Percentiles rank a stretch among this genome's conserved stretches.
phyloP scores from a whole-genome alignment of 140 eudicot species.

The Cichorium intybus region DNA sequence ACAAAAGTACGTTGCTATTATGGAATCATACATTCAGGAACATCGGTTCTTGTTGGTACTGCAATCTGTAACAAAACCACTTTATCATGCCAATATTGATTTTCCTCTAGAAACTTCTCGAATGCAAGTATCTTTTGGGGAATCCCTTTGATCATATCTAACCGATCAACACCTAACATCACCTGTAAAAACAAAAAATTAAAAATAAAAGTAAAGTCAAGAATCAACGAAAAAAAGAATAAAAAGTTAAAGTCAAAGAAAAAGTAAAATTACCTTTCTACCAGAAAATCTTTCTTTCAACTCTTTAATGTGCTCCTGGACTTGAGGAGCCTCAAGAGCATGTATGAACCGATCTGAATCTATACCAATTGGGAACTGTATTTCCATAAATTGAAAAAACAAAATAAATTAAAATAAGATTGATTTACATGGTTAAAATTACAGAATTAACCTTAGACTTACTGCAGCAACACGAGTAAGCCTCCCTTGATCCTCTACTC shows the following conservation, averaged over 20 bases:
- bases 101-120: slow-evolving; percentile 91
- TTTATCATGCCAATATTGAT: slow-evolving; percentile 72
- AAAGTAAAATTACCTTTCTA: slow-evolving; percentile 54
- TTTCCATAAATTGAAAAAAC: background rate
- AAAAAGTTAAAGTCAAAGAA: background rate
- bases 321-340: slow-evolving; percentile 59
- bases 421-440: background rate
- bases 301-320: slow-evolving; percentile 63
- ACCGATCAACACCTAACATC: slow-evolving; percentile 90
- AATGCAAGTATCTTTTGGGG: slow-evolving; percentile 88
- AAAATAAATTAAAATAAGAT: slow-evolving; percentile 10
- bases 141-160: slow-evolving; percentile 93
- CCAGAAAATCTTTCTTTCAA: slow-evolving; percentile 72
- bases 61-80: slow-evolving; percentile 91
- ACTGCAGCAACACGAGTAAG: slow-evolving; percentile 93
- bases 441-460: slow-evolving; percentile 24
- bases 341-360: slow-evolving; percentile 84
- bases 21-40: slow-evolving; percentile 73
- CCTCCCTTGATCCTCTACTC: slow-evolving; percentile 90
- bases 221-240: background rate
- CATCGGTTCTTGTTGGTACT: slow-evolving; percentile 93
- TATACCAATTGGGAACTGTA: slow-evolving; percentile 86
- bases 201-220: background rate
- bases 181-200: slow-evolving; percentile 41
- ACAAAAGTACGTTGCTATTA: background rate